Conservation (phyloP, 2,329 filamentous ascomycete species). For the Calonectria pseudoturangicola region DNA sequence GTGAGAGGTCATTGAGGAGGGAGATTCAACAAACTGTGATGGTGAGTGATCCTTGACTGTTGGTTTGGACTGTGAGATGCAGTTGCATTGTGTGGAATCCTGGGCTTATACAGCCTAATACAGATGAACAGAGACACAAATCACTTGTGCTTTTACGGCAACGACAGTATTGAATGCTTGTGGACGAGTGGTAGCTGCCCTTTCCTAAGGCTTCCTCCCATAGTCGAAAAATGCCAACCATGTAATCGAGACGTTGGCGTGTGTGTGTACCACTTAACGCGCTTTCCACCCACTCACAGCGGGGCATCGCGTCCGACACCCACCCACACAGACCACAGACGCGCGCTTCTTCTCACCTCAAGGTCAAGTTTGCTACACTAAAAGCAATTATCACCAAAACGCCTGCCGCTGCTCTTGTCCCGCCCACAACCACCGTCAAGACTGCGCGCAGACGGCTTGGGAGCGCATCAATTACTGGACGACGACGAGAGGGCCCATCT, state of each 20-base stretch:
- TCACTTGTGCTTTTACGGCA: too few species aligned
- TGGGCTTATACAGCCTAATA: too few species aligned
- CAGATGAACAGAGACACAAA: too few species aligned
- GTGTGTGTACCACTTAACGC: conserved; percentile 54
- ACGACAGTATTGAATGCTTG: background rate
- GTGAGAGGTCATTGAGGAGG: too few species aligned
- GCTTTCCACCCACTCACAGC: conserved; percentile 50
- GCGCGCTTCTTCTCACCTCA: conserved; percentile 49
- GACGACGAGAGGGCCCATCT: conserved; percentile 3
- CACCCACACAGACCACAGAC: conserved; percentile 42
- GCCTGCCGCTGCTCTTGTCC: background rate
- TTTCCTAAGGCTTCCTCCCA: too few species aligned
- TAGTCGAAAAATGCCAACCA: background rate
- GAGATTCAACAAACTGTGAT: too few species aligned
- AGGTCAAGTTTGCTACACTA: conserved; percentile 26
- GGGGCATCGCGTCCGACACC: conserved; percentile 54
- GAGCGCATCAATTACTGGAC: background rate
- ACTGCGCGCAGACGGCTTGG: background rate
- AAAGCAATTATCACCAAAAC: conserved; percentile 26
- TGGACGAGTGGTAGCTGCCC: background rate
- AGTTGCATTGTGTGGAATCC: background rate
- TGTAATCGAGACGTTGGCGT: background rate
- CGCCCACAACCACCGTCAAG: conserved; percentile 4
- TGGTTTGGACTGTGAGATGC: too few species aligned
- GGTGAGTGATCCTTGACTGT: too few species aligned